Base-by-base conservation (phyloP, 2,329 filamentous ascomycete genomes). In the Paraphaeosphaeria sporulosa region DNA sequence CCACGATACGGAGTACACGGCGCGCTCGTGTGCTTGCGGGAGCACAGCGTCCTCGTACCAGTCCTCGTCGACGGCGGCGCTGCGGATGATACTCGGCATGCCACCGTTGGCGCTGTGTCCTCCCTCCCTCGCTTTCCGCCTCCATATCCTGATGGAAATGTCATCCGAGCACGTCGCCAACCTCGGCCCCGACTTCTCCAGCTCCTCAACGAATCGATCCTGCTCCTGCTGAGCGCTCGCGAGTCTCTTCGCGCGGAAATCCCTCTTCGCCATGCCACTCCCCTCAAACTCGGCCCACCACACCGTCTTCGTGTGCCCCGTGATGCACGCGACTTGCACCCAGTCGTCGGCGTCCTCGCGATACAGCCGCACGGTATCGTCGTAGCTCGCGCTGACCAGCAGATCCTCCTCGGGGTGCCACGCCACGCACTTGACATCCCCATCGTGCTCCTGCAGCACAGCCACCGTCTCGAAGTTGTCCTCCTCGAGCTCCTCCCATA, bases 391-490 rank as follows among this genome's bases (percentile, higher is more conserved):
- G 72, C 90, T 95, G 7, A 93, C 95, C 21, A 99, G 85, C 49
- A 95, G 85, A 66, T 97, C 80, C 70, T 86, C 86, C 55, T 89
- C 88, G 0, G 93, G 93, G 75, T 95, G 94, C 95, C 95, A 99
- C 2, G 89, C 87, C 1, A 99, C 92, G 65, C 89, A 92, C 78
- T 99, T 99, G 67, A 99, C 94, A 79, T 99, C 95, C 23, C 92
- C 94, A 49, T 94, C 91, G 76, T 99, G 95, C 79, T 98, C 95
- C 78, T 92, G 93, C 71, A 98, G 84, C 55, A 98, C 94, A 0
- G 94, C 95, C 17, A 98, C 89, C 1, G 95, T 98, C 84, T 99
- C 95, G 82, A 94, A 98, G 76, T 98, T 95, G 76, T 97, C 94
- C 57, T 96, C 94, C 17, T 90, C 91, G 56, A 97, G 86, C 76